These are phyloP conservation scores for Fusarium euwallaceae DNA, from an alignment of 2,329 filamentous ascomycete genomes.

Conservation along the genomic window DNA sequence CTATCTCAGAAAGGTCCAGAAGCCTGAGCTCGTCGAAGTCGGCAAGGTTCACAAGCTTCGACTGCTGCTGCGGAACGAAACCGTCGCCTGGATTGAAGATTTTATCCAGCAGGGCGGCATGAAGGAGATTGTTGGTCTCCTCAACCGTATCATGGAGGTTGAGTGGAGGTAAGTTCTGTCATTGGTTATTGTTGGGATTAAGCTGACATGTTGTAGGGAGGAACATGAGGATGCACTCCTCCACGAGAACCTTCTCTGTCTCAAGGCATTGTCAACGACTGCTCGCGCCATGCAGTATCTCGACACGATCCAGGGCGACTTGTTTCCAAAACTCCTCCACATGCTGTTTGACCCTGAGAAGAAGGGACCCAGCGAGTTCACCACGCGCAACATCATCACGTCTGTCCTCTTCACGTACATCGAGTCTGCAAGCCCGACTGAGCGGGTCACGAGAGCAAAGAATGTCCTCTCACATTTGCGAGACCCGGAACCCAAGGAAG, in stretches of 20 bases:
- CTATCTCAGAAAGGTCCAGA: slow-evolving; percentile 84
- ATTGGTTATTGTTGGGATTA: not conserved
- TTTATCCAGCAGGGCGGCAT: slow-evolving; percentile 93
- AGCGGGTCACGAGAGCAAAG: slow-evolving; percentile 76
- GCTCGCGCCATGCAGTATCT: slow-evolving; percentile 87
- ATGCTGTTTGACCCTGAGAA: slow-evolving; percentile 99
- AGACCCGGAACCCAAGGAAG: slow-evolving; percentile 82
- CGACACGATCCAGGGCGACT: slow-evolving; percentile 79
- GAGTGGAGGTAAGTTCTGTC: slow-evolving; percentile 84
- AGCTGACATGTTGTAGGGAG: slow-evolving; percentile 69
- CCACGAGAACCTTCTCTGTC: slow-evolving; percentile 90
- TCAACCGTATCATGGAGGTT: slow-evolving; percentile 93
- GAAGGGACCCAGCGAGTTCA: slow-evolving; percentile 97
- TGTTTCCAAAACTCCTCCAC: slow-evolving; percentile 87
- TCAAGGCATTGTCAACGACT: slow-evolving; percentile 95
- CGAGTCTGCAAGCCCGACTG: slow-evolving; percentile 71
- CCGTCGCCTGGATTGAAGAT: slow-evolving; percentile 92
- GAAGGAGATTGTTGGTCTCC: slow-evolving; percentile 86
- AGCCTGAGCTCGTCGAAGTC: slow-evolving; percentile 89
- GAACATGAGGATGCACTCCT: slow-evolving; percentile 95
- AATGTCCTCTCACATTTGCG: slow-evolving; percentile 84
- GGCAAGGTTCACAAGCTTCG: slow-evolving; percentile 94
- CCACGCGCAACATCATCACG: slow-evolving; percentile 89
- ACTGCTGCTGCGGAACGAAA: slow-evolving; percentile 91
- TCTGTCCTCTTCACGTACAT: slow-evolving; percentile 92